Conservation (phyloP, 164 flowering plant genomes). For the Platanus orientalis region DNA sequence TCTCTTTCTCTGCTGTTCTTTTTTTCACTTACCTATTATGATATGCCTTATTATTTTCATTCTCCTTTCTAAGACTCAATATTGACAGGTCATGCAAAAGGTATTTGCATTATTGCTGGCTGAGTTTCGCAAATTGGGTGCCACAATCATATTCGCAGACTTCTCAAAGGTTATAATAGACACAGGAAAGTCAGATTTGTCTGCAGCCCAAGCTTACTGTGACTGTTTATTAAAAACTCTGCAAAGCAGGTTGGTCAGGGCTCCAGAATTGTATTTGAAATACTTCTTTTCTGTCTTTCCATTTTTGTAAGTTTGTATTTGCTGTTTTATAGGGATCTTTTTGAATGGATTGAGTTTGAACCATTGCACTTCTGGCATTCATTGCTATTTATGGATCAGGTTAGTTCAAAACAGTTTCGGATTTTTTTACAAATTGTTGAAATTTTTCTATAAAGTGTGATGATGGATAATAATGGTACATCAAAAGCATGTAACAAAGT, state of each 20-base stretch:
- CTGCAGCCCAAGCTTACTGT: constrained; percentile 87
- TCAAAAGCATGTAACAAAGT: too few relatives aligned
- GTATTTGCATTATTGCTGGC: constrained; percentile 86
- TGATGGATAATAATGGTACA: not conserved
- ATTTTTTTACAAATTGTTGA: not conserved
- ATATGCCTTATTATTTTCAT: not conserved
- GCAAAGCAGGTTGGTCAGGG: constrained; percentile 59
- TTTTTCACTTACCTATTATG: not conserved
- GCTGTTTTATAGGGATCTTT: constrained; percentile 63
- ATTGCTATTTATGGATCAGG: constrained; percentile 98
- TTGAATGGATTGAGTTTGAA: constrained; percentile 97
- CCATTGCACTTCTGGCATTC: constrained; percentile 84
- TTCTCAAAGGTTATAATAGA: constrained; percentile 85
- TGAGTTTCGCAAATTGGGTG: constrained; percentile 90
- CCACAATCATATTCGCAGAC: constrained; percentile 77
- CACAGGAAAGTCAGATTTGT: constrained; percentile 79
- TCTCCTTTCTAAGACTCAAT: not conserved
- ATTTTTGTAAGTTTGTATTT: constrained; percentile 1
- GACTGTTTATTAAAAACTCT: constrained; percentile 78
- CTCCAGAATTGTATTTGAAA: not conserved
- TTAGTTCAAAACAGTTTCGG: constrained; percentile 15
- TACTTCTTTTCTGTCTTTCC: constrained; percentile 6
- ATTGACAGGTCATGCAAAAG: constrained; percentile 85
- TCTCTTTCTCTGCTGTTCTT: not conserved
- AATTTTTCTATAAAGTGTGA: not conserved